Evolutionary conservation across 2,329 filamentous ascomycete genomes (phyloP).

Genomic region (Epichloe gansuensis): DNA sequence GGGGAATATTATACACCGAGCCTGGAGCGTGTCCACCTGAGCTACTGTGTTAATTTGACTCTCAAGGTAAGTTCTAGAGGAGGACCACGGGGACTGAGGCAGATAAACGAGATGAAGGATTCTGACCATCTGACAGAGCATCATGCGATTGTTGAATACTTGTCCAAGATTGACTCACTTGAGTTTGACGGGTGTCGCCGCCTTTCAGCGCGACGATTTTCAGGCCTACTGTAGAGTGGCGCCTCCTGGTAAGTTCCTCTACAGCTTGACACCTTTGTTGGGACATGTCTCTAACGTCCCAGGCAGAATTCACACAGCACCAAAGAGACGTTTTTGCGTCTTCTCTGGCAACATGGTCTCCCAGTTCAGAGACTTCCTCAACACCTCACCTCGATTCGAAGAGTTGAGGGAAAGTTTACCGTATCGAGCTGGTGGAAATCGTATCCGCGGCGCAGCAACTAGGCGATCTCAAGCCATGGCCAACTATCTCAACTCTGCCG

Average conservation of each 20-base stretch:
- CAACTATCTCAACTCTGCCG: constrained; percentile 11
- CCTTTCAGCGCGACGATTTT: constrained; percentile 77
- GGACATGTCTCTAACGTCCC: neutral
- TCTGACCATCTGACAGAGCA: constrained; percentile 48
- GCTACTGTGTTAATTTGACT: constrained; percentile 81
- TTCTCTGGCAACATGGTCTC: constrained; percentile 82
- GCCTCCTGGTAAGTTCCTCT: constrained; percentile 46
- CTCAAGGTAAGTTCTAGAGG: constrained; percentile 49
- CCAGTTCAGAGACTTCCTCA: constrained; percentile 67
- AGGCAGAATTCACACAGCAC: constrained; percentile 79
- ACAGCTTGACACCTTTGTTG: neutral
- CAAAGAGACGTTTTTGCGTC: constrained; percentile 90
- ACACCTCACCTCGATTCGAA: constrained; percentile 38
- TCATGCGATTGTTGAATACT: constrained; percentile 76
- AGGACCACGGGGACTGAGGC: neutral
- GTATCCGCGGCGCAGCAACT: constrained; percentile 7
- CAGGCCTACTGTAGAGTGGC: constrained; percentile 77
- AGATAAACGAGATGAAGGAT: neutral
- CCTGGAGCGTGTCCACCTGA: constrained; percentile 87
- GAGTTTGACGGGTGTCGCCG: constrained; percentile 84
- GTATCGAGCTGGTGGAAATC: constrained; percentile 7
- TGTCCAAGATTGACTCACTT: constrained; percentile 90
- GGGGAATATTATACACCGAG: constrained; percentile 49
- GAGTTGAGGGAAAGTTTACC: constrained; percentile 25
- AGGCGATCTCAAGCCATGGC: constrained; percentile 10